These are phyloP conservation scores for Coniochaeta sp. DNA, from an alignment of 2,329 filamentous ascomycete species.

Conservation along the genomic window DNA sequence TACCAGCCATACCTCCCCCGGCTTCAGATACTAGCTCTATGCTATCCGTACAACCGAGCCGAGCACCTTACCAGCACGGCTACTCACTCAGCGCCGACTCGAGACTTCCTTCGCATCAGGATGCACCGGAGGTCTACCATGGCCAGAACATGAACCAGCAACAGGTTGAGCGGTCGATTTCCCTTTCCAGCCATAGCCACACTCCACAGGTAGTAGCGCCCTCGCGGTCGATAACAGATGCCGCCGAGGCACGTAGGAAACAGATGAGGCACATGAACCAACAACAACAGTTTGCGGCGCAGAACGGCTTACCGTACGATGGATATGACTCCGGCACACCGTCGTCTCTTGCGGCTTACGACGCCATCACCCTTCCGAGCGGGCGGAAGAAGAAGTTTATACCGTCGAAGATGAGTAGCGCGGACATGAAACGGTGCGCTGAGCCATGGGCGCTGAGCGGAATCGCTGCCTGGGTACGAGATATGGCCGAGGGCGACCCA, in stretches of 20 bases:
- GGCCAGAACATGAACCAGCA: conserved; percentile 33
- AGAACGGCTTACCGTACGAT: conserved; percentile 45
- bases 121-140: conserved; percentile 42
- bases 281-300: conserved; percentile 43
- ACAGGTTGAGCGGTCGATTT: conserved; percentile 66
- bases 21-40: conserved; percentile 54
- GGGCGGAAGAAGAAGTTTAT: conserved; percentile 78
- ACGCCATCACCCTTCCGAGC: conserved; percentile 75
- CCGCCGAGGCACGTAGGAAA: conserved; percentile 61
- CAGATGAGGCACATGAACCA: conserved; percentile 39
- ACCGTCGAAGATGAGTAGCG: conserved; percentile 71
- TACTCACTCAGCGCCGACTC: conserved; percentile 43
- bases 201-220: conserved; percentile 73
- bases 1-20: conserved; percentile 49
- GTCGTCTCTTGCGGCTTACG: conserved; percentile 55
- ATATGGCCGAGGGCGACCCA: conserved; percentile 83
- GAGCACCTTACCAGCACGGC: conserved; percentile 38
- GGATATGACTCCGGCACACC: conserved; percentile 49
- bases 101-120: conserved; percentile 26
- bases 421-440: conserved; percentile 75
- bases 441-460: conserved; percentile 92
- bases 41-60: conserved; percentile 37
- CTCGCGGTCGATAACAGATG: conserved; percentile 91
- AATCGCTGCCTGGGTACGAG: conserved; percentile 79
- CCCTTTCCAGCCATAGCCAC: conserved; percentile 73